A percentile compares a stretch with the other conserved stretches of the same genome.
Evolutionary conservation across 768 basidiomycete species (phyloP).

Genomic region (Sporobolomyces pararoseus): DNA sequence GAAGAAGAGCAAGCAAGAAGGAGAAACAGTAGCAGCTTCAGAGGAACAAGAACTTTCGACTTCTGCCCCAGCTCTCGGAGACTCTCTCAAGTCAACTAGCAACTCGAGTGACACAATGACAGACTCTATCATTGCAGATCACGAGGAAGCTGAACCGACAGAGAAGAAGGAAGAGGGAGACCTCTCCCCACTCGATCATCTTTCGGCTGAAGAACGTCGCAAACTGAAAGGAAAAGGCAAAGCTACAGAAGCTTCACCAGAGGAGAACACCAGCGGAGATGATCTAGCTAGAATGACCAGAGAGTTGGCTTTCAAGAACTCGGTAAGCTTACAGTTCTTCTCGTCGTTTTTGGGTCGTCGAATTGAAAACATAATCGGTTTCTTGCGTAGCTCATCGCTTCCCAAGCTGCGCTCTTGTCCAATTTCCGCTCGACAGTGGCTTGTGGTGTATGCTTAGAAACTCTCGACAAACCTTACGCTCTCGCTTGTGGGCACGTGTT

Average conservation of each 20-base stretch:
- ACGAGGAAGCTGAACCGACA: neutral
- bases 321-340: conserved; percentile 3
- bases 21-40: neutral
- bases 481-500: conserved; percentile 41
- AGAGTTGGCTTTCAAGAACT: conserved; percentile 26
- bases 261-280: neutral
- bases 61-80: too few relatives aligned
- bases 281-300: neutral
- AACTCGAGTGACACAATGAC: conserved; percentile 9
- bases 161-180: neutral
- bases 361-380: neutral
- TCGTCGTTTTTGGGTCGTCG: neutral
- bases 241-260: neutral
- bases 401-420: conserved; percentile 24
- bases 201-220: conserved; percentile 21
- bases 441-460: conserved; percentile 39
- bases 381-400: conserved; percentile 18
- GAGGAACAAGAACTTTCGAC: too few relatives aligned
- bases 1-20: conserved; percentile 9
- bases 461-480: conserved; percentile 36
- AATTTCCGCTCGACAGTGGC: conserved; percentile 23
- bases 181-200: conserved; percentile 3
- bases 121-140: neutral
- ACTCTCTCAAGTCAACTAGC: neutral
- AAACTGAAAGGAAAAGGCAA: conserved; percentile 34